Evolutionary conservation across 352 stramenopile species (phyloP), one percentile per base, ranked within the genome.

Genomic region (Pythium diclinum): DNA sequence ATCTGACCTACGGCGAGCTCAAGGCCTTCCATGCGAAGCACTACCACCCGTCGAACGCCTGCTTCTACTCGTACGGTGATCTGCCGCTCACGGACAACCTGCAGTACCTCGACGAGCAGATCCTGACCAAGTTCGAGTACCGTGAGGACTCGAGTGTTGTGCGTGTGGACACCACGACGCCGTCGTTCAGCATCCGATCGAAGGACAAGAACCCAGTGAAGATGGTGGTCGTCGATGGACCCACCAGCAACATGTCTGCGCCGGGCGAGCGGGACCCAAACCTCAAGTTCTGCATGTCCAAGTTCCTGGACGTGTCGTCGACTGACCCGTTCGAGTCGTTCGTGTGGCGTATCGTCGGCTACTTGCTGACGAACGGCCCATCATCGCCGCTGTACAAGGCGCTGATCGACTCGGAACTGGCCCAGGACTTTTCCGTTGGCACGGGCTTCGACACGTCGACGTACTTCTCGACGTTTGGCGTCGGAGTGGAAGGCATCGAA

Each of bases 21-120:
- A 70, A 81, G 11, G 72, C 67, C 17, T 97, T 97, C 68, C 90
- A 97, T 59, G 48, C 60, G 11, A 83, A 79, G 59, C 76, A 96
- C 58, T 97, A 97, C 71, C 90, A 97, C 58, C 90, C 90, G 40
- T 93, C 83, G 42, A 97, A 97, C 71, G 81, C 78, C 64, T 85
- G 87, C 57, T 94, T 97, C 62, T 97, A 88, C 73, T 94, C 89
- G 28, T 97, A 96, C 68, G 90, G 90, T 36, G 88, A 97, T 62
- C 69, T 96, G 69, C 73, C 85, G 19, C 76, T 94, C 5, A 87
- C 75, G 1, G 75, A 91, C 28, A 86, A 96, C 56, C 58, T 95
- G 34, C 73, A 80, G 46, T 95, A 84, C 64, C 58, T 96, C 51
- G 79, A 93, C 55, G 64, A 87, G 25, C 57, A 91, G 30, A 72